These are phyloP conservation scores for Leptoxyphium fumago DNA, from an alignment of 2,329 filamentous ascomycete species.

Conservation along the genomic window DNA sequence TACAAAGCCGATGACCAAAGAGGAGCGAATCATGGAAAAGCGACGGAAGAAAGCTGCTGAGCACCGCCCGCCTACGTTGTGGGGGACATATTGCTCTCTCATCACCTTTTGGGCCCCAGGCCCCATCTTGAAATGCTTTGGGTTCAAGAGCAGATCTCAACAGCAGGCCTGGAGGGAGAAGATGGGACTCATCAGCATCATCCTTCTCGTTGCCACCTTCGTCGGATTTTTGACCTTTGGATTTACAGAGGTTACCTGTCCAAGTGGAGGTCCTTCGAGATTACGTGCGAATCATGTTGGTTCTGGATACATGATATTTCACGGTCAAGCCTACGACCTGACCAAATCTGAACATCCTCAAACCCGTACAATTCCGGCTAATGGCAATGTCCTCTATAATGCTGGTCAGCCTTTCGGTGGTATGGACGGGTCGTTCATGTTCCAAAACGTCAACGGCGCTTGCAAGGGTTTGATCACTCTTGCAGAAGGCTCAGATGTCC, in stretches of 20 bases:
- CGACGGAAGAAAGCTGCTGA: slow-evolving; percentile 44
- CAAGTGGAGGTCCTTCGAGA: slow-evolving; percentile 48
- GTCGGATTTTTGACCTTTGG: slow-evolving; percentile 96
- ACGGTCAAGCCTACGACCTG: slow-evolving; percentile 80
- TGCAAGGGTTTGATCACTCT: slow-evolving; percentile 82
- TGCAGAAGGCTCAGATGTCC: slow-evolving; percentile 58
- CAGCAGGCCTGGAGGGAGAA: slow-evolving; percentile 94
- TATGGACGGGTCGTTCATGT: slow-evolving; percentile 91
- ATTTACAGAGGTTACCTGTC: slow-evolving; percentile 81
- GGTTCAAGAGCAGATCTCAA: slow-evolving; percentile 71
- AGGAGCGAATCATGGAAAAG: slow-evolving; percentile 40
- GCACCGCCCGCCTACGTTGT: slow-evolving; percentile 67
- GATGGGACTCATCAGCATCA: slow-evolving; percentile 91
- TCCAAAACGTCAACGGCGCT: slow-evolving; percentile 94
- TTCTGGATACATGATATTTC: slow-evolving; percentile 84
- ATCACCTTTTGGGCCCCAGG: slow-evolving; percentile 91
- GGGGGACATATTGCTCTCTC: slow-evolving; percentile 90
- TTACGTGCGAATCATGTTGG: slow-evolving; percentile 72
- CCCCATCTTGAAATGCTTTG: slow-evolving; percentile 70
- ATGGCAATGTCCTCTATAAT: slow-evolving; percentile 74
- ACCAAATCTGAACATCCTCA: slow-evolving; percentile 61
- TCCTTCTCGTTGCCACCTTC: slow-evolving; percentile 69
- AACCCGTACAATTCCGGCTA: slow-evolving; percentile 59
- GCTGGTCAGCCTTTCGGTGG: slow-evolving; percentile 68
- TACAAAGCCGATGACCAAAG: slow-evolving; percentile 19